phyloP scores from a whole-genome alignment of 306 rosid genomes.

The Betula pendula region DNA sequence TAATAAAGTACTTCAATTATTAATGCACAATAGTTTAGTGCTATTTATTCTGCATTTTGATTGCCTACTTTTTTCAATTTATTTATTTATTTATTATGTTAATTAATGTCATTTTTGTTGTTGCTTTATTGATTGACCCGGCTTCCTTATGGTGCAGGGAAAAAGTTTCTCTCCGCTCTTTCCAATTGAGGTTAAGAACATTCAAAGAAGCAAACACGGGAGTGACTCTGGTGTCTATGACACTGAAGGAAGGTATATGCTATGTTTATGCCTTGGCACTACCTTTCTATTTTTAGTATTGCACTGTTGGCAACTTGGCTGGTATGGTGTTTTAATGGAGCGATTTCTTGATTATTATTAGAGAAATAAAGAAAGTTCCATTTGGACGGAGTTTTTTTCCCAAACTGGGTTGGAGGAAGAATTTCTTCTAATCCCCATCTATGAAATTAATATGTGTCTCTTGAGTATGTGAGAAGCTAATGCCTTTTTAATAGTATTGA shows the following conservation, averaged over 20 bases:
- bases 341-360: no score
- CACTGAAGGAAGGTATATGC: conserved; percentile 69
- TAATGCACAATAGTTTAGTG: no score
- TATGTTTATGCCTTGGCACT: neutral
- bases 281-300: neutral
- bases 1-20: no score
- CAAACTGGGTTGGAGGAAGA: no score
- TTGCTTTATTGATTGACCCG: neutral
- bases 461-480: no score
- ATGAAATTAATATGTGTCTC: no score
- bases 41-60: no score
- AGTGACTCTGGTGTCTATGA: conserved; percentile 91
- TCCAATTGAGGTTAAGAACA: conserved; percentile 71
- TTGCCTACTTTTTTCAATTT: no score
- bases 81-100: neutral
- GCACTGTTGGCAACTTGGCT: neutral
- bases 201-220: conserved; percentile 63
- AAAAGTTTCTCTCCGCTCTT: conserved; percentile 55
- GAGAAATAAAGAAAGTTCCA: no score
- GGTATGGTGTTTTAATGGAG: neutral
- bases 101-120: neutral
- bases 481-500: no score
- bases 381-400: no score
- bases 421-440: no score
- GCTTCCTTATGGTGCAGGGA: conserved; percentile 47